Conservation (phyloP, 140 eudicot genomes). For the Oenanthe javanica region DNA sequence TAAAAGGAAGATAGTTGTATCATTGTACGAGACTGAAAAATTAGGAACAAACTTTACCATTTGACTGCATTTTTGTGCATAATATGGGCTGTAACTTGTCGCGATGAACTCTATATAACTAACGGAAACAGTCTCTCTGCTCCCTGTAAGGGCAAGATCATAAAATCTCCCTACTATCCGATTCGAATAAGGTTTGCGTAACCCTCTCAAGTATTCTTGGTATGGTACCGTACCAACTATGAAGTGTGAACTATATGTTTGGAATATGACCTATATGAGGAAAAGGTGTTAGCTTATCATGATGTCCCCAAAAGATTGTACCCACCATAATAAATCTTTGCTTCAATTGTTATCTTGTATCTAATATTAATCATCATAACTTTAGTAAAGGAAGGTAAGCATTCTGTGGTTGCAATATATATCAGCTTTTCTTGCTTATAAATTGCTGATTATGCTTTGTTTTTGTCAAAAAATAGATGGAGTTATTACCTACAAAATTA, state of each 20-base stretch:
- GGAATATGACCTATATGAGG: neutral
- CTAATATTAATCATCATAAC: constrained; percentile 14
- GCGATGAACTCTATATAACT: neutral
- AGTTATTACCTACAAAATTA: neutral
- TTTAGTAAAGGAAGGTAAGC: constrained; percentile 8
- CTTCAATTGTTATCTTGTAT: neutral
- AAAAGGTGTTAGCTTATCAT: constrained; percentile 16
- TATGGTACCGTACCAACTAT: neutral
- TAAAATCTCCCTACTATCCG: neutral
- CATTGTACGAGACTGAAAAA: neutral
- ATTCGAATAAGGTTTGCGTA: neutral
- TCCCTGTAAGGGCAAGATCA: neutral
- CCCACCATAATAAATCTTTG: constrained; percentile 14
- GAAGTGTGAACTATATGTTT: neutral
- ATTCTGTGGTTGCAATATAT: neutral
- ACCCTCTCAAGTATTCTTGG: neutral
- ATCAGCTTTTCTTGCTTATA: neutral
- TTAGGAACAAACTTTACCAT: too few species aligned
- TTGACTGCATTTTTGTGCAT: neutral
- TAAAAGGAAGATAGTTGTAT: neutral
- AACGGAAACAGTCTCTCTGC: neutral
- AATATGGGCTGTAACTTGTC: neutral
- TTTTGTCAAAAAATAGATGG: neutral
- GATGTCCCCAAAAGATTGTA: constrained; percentile 7
- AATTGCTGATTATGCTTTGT: neutral